Base-by-base conservation (phyloP, 2,329 filamentous ascomycete genomes). In the Bipolaris sorokiniana region DNA sequence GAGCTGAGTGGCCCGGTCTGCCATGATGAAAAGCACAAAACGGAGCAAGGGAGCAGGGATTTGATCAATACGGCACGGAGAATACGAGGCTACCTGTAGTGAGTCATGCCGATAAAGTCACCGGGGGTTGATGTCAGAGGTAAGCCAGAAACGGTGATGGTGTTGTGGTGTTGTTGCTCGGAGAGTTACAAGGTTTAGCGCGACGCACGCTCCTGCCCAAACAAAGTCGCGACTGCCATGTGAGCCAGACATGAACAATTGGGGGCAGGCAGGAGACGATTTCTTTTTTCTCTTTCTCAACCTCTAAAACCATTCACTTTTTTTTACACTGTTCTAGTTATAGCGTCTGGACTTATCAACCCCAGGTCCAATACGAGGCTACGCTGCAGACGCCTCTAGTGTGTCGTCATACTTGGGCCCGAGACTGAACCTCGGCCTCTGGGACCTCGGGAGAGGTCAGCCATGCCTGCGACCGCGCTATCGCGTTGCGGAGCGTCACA, bases 391-490 rank as follows among this genome's bases (percentile, higher is more conserved):
- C 36, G 50, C 41, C 41, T 41, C 40, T 23, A 18, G 31, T 34
- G 38, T 56, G 53, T 56, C 59, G 54, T 54, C 51, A 59, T 54
- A 58, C 47, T 11, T 31, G 28, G 28, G 51, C 50, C 61, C 50
- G 36, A 41, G 45, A 44, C 59, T 70, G 64, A 68, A 74, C 72
- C 71, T 75, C 73, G 63, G 56, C 56, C 60, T 51, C 58, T 71
- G 59, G 66, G 72, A 54, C 72, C 73, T 76, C 73, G 73, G 73
- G 58, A 72, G 66, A 70, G 63, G 56, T 63, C 64, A 66, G 64
- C 67, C 69, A 69, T 68, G 66, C 63, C 61, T 64, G 62, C 61
- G 60, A 63, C 65, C 55, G 66, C 59, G 59, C 64, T 64, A 61
- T 62, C 59, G 46, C 61, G 57, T 65, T 62, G 63, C 63, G 62